Percentiles rank a stretch among this genome's conserved stretches.
Conservation (phyloP, 805 yeast genomes). For the Zygosaccharomyces bailii region DNA sequence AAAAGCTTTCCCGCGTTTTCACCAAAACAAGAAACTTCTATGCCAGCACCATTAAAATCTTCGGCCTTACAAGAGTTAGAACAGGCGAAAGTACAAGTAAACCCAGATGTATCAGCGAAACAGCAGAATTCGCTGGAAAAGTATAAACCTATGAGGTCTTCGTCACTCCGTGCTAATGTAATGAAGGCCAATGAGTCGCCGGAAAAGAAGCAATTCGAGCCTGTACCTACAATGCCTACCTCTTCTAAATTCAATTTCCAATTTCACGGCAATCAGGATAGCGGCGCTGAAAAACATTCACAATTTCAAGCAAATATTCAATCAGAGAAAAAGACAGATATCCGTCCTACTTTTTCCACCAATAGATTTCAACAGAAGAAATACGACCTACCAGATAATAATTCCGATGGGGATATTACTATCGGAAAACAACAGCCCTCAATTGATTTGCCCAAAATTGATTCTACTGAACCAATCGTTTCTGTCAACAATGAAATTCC, state of each 20-base stretch:
- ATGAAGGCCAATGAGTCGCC: slow-evolving; percentile 24
- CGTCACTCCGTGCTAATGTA: slow-evolving; percentile 37
- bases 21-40: slow-evolving; percentile 2
- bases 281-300: slow-evolving; percentile 9
- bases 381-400: slow-evolving; percentile 1
- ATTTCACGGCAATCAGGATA: slow-evolving; percentile 4
- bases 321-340: neutral
- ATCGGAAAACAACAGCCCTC: neutral
- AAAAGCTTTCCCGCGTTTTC: slow-evolving; percentile 10
- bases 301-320: slow-evolving; percentile 3
- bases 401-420: slow-evolving; percentile 1
- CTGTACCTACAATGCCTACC: slow-evolving; percentile 8
- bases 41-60: slow-evolving; percentile 1
- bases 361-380: slow-evolving; percentile 1
- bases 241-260: slow-evolving; percentile 14
- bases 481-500: neutral
- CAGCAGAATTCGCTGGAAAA: slow-evolving; percentile 22
- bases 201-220: slow-evolving; percentile 7
- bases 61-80: slow-evolving; percentile 17
- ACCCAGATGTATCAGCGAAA: slow-evolving; percentile 6
- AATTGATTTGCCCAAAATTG: neutral
- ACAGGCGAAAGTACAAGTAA: slow-evolving; percentile 10
- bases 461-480: neutral
- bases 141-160: slow-evolving; percentile 39
- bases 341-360: neutral